Base-by-base conservation (phyloP, 495 filamentous ascomycete species). In the Bombardia bombarda region DNA sequence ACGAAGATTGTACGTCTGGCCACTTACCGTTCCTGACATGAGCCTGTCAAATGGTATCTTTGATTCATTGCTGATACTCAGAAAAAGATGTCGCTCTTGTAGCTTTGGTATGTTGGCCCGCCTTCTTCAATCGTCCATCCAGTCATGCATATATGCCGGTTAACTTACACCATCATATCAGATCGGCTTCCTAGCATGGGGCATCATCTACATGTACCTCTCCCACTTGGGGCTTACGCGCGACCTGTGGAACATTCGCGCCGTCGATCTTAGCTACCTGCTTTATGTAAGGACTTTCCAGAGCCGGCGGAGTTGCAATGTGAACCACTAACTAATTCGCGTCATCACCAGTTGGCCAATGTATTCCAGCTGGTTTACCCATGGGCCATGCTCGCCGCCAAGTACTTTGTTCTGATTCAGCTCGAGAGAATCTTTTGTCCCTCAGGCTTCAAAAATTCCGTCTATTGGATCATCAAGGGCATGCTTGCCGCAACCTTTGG, bases 381-480 rank as follows among this genome's bases (percentile, higher is more conserved):
- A 13, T 37, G 33, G 16, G 51, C 56, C 7, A 58, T 53, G 50
- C 51, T 56, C 18, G 40, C 47, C 10, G 56, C 56, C 3, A 58
- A 58, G 25, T 48, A 36, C 28, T 53, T 50, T 14, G 53, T 58
- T 16, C 46, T 58, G 23, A 47, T 56, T 12, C 56, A 58, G 47
- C 42, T 58, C 30, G 39, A 43, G 17, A 38, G 46, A 2, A 28
- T 58, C 26, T 58, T 58, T 32, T 58, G 53, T 22, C 35, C 50
- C 20, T 47, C 44, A 19, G 38, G 51, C 7, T 37, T 45, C 7
- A 33, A 55, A 1, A 54, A 61, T 38, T 3, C 49, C 10, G 51
- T 62, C 28, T 52, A 59, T 21, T 66, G 52, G 53, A 40, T 24
- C 30, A 55, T 63, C 24, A 52, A 61, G 14, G 33, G 6, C 2